Evolutionary conservation across 495 filamentous ascomycete genomes (phyloP).

Genomic region (Chlorociboria aeruginascens): DNA sequence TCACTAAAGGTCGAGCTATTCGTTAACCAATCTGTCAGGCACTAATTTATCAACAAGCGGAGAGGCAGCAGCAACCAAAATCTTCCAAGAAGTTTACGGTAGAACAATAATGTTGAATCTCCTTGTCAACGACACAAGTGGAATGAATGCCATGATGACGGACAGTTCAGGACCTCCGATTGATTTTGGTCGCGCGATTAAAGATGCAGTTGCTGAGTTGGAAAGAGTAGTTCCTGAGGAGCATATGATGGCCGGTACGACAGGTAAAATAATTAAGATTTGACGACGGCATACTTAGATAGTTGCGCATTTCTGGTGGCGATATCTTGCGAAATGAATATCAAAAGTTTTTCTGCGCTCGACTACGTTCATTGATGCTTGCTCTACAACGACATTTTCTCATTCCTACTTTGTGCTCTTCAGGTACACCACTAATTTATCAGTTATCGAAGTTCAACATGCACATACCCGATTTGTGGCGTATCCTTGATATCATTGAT

Average conservation of each 20-base stretch:
- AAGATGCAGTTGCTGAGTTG: conserved; percentile 7
- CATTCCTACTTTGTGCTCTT: too few species aligned
- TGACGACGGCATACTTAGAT: too few species aligned
- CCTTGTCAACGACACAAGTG: conserved; percentile 6
- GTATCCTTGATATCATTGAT: too few species aligned
- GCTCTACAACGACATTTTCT: too few species aligned
- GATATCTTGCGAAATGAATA: too few species aligned
- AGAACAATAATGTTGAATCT: conserved; percentile 6
- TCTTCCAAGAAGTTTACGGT: conserved; percentile 5
- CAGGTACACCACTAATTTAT: too few species aligned
- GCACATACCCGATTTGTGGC: too few species aligned
- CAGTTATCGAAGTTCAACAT: too few species aligned
- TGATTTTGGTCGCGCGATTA: conserved; percentile 3
- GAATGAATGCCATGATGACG: conserved; percentile 4
- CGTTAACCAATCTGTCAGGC: too few species aligned
- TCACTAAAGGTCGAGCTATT: background rate
- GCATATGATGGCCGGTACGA: conserved; percentile 1
- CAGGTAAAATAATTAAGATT: background rate
- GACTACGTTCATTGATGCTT: too few species aligned
- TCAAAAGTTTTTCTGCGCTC: too few species aligned
- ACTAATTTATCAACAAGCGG: background rate
- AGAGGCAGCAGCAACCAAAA: background rate
- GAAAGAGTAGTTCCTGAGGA: conserved; percentile 1
- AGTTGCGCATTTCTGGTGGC: too few species aligned
- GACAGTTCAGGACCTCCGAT: background rate